Evolutionary conservation across 1,284 basidiomycete species (phyloP), one percentile per base, ranked within the genome.

Genomic region (Tilletia horrida): DNA sequence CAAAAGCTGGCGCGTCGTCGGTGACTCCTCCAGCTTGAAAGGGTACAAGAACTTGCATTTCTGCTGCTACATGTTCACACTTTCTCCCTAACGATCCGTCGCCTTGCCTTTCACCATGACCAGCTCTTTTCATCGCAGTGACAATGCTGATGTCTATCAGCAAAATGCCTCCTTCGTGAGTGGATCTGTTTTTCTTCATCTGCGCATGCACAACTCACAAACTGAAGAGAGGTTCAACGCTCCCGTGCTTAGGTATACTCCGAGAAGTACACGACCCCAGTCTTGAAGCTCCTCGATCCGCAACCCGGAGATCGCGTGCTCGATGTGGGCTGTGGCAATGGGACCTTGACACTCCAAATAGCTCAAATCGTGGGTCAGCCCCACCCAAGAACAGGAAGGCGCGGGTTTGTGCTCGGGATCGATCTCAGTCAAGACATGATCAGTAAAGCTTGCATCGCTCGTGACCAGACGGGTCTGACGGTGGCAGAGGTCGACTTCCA

Each of bases 91-190:
- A 9, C 18, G 9, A 8, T 44, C 8, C 43, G 18, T 44, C 43
- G 8, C 43, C 43, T 44, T n/a, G 6, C 45, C 16, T 48, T 3
- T 35, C 61, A 1, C 52, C 63, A 18, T 42, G 18, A n/a, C 42
- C 62, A 63, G 21, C 18, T 16, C 47, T 4, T 72, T 66, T 40
- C 66, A 70, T 23, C 45, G 62, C n/a, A 70, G 66, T 9, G 73
- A 74, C 14, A 66, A 74, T 31, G 71, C 73, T 16, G 64, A 69
- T 11, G 67, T 61, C 16, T 74, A 74, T 25, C 67, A 69, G 18
- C 45, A 40, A 27, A 72, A 74, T 68, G 73, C 73, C 11, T 72
- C 73, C 29, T 74, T 74, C 35, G 73, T 74, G 42, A 65, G 64
- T 65, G 8, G 43, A 44, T 44, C 43, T 44, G 43, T 44, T 8